Evolutionary conservation across 768 basidiomycete species (phyloP).

Genomic region (Asterophora parasitica): DNA sequence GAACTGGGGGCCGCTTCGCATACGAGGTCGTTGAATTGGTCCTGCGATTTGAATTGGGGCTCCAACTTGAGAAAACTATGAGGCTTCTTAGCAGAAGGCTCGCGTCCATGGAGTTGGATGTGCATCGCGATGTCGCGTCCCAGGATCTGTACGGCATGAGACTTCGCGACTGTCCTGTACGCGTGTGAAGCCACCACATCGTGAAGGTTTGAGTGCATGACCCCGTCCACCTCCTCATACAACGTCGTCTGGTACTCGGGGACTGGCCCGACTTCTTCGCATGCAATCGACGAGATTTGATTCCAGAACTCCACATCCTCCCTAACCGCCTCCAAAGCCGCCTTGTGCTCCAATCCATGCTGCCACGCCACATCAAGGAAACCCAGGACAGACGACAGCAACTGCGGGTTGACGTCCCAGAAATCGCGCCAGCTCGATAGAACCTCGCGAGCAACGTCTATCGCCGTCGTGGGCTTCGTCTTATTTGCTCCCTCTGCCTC

Average conservation of each 20-base stretch:
- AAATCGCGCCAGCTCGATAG: slow-evolving; percentile 67
- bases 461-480: slow-evolving; percentile 46
- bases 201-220: slow-evolving; percentile 50
- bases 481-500: slow-evolving; percentile 25
- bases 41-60: slow-evolving; percentile 52
- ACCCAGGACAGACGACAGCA: slow-evolving; percentile 67
- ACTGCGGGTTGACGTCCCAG: slow-evolving; percentile 73
- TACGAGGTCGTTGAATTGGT: slow-evolving; percentile 61
- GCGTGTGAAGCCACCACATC: slow-evolving; percentile 58
- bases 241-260: slow-evolving; percentile 61
- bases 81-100: slow-evolving; percentile 42
- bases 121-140: slow-evolving; percentile 70
- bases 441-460: slow-evolving; percentile 63
- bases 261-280: slow-evolving; percentile 66
- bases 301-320: slow-evolving; percentile 65
- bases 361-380: slow-evolving; percentile 81
- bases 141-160: slow-evolving; percentile 69
- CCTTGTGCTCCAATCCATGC: slow-evolving; percentile 70
- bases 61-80: slow-evolving; percentile 57
- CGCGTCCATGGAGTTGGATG: slow-evolving; percentile 34
- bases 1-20: slow-evolving; percentile 65
- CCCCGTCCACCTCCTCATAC: slow-evolving; percentile 44
- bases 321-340: slow-evolving; percentile 50
- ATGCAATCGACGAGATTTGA: slow-evolving; percentile 56
- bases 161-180: slow-evolving; percentile 67